phyloP scores from a whole-genome alignment of 352 stramenopile species.

The Phytophthora constricta region DNA sequence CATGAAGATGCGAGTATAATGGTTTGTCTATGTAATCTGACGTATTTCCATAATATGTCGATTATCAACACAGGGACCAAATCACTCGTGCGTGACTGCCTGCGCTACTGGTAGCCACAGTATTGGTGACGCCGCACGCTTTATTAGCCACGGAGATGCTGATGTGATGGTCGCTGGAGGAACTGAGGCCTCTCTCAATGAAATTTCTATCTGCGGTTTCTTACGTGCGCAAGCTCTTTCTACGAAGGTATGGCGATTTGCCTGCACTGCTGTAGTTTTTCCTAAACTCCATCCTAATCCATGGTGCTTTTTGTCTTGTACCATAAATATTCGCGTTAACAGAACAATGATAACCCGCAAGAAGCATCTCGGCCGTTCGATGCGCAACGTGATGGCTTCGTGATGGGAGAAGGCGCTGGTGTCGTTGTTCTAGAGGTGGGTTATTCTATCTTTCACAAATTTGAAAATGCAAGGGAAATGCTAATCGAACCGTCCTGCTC shows the following conservation, averaged over 20 bases:
- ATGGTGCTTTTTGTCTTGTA: background rate
- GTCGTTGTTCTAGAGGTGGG: slow-evolving; percentile 69
- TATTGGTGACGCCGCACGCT: slow-evolving; percentile 95
- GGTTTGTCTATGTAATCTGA: background rate
- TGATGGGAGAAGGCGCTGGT: slow-evolving; percentile 92
- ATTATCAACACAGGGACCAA: slow-evolving; percentile 83
- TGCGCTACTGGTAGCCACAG: slow-evolving; percentile 97
- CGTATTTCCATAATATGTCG: background rate
- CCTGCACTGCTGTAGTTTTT: too few relatives aligned
- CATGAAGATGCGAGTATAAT: background rate
- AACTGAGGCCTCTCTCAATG: slow-evolving; percentile 95
- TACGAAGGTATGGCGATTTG: slow-evolving; percentile 80
- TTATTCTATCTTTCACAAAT: too few relatives aligned
- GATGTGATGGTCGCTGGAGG: slow-evolving; percentile 97
- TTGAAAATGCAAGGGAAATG: too few relatives aligned
- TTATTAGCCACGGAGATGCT: slow-evolving; percentile 88
- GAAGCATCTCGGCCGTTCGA: slow-evolving; percentile 97
- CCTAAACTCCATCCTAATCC: background rate
- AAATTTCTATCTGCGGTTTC: slow-evolving; percentile 95
- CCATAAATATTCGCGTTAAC: background rate
- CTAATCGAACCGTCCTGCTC: too few relatives aligned
- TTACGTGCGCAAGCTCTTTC: slow-evolving; percentile 95
- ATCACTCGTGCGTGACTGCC: slow-evolving; percentile 96
- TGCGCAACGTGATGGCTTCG: slow-evolving; percentile 94
- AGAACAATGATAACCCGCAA: slow-evolving; percentile 94